Evolutionary conservation across 75 land plant species (phyloP), one percentile per base, ranked within the genome.

Genomic region (Picea glauca): DNA sequence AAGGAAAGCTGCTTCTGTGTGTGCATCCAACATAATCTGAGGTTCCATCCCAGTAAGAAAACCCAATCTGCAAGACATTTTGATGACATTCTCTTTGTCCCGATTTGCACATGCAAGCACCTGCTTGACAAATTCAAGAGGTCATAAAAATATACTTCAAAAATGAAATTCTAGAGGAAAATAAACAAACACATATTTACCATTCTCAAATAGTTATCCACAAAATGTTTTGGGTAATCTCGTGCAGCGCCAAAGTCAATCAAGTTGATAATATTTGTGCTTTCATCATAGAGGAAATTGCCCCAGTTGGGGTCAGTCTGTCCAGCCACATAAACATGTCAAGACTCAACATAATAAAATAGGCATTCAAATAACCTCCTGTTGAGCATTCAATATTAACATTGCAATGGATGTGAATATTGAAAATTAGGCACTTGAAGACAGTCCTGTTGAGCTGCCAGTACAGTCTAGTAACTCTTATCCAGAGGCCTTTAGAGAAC

Each of bases 271-370:
- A 81, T 77, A 70, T 86, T 89, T 58, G 84, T 84, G 6, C 82
- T 80, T 70, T 91, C 93, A 67, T 98, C 98, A 83, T 93, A 98
- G 20, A 98, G 82, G 78, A 98, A 98, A 80, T 98, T 98, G 79
- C 98, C 79, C 99, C 99, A 98, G 76, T 98, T 98, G 66, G 99
- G 99, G 88, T 98, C 99, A 31, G 99, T 98, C 99, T 98, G 96
- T 62, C 75, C 64, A 77, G 56, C 13, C 56, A 50, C 56, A 50
- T 50, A 50, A 50, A 50, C 56, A 50, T 50, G 11, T 50, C 56
- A 40, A 40, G 43, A 5, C 43, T 40, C 43, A 50, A 50, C 56
- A 50, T 50, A 50, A 50, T 50, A 9, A 50, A 50, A 50, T 50
- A 50, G 56, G 56, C 56, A 50, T 50, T 50, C 11, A 50, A 50